phyloP scores from a whole-genome alignment of 2,329 filamentous ascomycete genomes.

The Aulographum hederae region DNA sequence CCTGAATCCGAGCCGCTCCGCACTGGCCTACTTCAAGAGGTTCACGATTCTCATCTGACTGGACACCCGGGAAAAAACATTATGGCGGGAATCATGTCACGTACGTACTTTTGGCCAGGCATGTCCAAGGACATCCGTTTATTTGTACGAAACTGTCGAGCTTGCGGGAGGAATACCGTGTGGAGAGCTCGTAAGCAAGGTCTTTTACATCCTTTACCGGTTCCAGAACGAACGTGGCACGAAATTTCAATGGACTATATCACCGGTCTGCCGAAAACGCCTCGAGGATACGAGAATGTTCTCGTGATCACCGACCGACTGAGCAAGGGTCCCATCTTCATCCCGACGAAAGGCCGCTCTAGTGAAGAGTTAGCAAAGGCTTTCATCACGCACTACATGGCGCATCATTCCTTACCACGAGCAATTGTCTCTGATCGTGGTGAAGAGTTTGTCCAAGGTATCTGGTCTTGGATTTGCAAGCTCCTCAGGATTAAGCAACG shows the following conservation, averaged over 20 bases:
- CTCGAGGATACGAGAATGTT: too few relatives aligned
- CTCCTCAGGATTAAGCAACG: constrained; percentile 1
- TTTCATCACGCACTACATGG: too few relatives aligned
- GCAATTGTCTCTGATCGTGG: too few relatives aligned
- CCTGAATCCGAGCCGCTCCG: constrained; percentile 1
- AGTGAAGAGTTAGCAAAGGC: too few relatives aligned
- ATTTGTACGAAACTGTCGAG: constrained; percentile 1
- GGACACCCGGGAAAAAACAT: constrained; percentile 1
- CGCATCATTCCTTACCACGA: too few relatives aligned
- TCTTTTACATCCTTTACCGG: constrained; percentile 4
- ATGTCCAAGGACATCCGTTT: background rate
- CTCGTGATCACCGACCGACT: too few relatives aligned
- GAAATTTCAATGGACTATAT: constrained; percentile 6
- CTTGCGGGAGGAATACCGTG: constrained; percentile 5
- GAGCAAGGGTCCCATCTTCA: too few relatives aligned
- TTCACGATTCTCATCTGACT: background rate
- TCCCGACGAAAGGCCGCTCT: too few relatives aligned
- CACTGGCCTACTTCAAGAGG: background rate
- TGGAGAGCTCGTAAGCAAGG: constrained; percentile 3
- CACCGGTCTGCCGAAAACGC: too few relatives aligned
- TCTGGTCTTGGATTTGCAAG: too few relatives aligned
- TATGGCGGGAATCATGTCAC: background rate
- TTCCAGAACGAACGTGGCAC: constrained; percentile 3
- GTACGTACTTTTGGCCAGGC: background rate
- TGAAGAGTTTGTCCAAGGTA: too few relatives aligned